A percentile compares a stretch with the other conserved stretches of the same genome.
Conservation (phyloP, 331 rosid species). For the Rhamnella rubrinervis region DNA sequence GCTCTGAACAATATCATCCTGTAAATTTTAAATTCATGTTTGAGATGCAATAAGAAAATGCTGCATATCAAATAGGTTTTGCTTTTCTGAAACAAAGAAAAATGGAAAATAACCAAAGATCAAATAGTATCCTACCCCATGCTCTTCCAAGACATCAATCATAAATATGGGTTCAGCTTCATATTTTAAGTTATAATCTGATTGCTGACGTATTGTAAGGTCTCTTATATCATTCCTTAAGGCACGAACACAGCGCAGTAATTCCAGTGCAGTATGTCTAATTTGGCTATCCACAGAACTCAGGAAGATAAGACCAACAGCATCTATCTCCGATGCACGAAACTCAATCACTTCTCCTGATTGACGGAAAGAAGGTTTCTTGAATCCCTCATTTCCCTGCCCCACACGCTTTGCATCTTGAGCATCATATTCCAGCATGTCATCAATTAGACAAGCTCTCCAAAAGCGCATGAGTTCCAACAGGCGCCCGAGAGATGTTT, state of each 20-base stretch:
- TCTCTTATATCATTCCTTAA: conserved; percentile 86
- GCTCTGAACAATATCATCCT: conserved; percentile 97
- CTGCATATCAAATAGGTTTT: conserved; percentile 16
- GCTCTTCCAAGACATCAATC: conserved; percentile 95
- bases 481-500: conserved; percentile 92
- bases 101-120: not conserved
- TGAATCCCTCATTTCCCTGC: conserved; percentile 60
- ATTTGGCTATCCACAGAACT: conserved; percentile 97
- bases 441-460: conserved; percentile 94
- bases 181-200: conserved; percentile 64
- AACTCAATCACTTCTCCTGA: conserved; percentile 77
- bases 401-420: conserved; percentile 46
- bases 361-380: conserved; percentile 73
- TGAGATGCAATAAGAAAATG: conserved; percentile 7
- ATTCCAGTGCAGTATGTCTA: conserved; percentile 90
- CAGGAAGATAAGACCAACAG: conserved; percentile 98
- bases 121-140: conserved; percentile 65
- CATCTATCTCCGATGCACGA: conserved; percentile 95
- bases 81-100: not conserved
- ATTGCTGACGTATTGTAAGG: conserved; percentile 57
- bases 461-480: conserved; percentile 98
- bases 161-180: conserved; percentile 95
- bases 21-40: conserved; percentile 30
- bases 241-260: conserved; percentile 96
- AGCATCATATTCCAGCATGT: conserved; percentile 62